Evolutionary conservation across 768 basidiomycete species (phyloP).

Genomic region (Lactifluus hygrophoroides): DNA sequence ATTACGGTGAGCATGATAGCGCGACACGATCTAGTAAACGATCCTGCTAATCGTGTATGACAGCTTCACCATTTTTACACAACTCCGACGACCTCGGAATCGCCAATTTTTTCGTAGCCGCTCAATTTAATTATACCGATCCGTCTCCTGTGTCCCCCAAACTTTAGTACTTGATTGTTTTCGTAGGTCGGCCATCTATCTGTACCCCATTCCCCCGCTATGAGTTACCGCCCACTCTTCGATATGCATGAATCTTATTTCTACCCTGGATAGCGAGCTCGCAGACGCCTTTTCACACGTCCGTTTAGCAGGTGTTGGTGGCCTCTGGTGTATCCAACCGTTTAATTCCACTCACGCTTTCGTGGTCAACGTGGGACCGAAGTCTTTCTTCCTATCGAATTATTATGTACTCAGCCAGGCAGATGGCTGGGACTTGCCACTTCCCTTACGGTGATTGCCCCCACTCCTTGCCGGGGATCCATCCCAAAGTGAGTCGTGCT

Average conservation of each 20-base stretch:
- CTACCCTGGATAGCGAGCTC: slow-evolving; percentile 33
- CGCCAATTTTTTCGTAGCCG: slow-evolving; percentile 28
- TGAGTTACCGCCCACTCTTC: slow-evolving; percentile 21
- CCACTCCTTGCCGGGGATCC: neutral
- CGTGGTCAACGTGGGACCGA: slow-evolving; percentile 34
- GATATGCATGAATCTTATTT: slow-evolving; percentile 37
- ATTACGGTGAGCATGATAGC: neutral
- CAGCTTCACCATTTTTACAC: slow-evolving; percentile 3
- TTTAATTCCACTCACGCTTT: slow-evolving; percentile 36
- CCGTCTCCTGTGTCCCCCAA: slow-evolving; percentile 6
- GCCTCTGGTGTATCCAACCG: slow-evolving; percentile 26
- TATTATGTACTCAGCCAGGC: slow-evolving; percentile 35
- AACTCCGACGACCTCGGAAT: slow-evolving; percentile 28
- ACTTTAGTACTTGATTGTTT: neutral
- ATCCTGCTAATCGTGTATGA: neutral
- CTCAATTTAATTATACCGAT: slow-evolving; percentile 40
- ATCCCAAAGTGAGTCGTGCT: neutral
- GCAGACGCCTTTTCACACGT: slow-evolving; percentile 27
- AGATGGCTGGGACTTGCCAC: slow-evolving; percentile 3
- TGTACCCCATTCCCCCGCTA: slow-evolving; percentile 36
- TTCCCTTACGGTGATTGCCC: neutral
- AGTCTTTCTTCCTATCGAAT: slow-evolving; percentile 43
- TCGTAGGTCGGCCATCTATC: slow-evolving; percentile 40
- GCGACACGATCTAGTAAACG: too few species aligned
- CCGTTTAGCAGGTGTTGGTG: slow-evolving; percentile 24